Evolutionary conservation across 768 basidiomycete species (phyloP).

Genomic region (Mycena filopes): DNA sequence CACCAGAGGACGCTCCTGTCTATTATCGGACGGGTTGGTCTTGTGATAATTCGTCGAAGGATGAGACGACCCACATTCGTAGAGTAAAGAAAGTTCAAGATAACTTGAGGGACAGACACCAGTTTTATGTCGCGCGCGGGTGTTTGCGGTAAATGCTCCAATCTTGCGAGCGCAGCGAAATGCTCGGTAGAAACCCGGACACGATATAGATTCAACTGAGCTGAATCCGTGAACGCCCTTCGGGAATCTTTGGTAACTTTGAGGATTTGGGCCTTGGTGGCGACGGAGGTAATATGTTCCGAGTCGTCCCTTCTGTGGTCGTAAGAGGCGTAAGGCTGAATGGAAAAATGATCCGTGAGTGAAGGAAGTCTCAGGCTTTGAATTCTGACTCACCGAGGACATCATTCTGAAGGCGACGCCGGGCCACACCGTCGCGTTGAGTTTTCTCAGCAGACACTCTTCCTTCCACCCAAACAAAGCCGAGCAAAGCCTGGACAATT

Average conservation of each 20-base stretch:
- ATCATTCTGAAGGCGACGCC: background rate
- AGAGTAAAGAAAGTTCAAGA: background rate
- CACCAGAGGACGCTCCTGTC: background rate
- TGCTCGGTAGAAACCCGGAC: conserved; percentile 1
- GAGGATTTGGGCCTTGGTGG: background rate
- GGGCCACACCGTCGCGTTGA: background rate
- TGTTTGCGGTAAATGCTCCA: background rate
- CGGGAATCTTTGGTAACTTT: background rate
- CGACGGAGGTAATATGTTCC: background rate
- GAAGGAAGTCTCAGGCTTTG: background rate
- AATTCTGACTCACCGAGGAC: background rate
- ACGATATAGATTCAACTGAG: background rate
- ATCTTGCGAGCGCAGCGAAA: background rate
- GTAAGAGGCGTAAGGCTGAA: background rate
- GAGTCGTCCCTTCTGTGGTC: background rate
- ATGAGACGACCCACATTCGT: background rate
- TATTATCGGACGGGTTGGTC: background rate
- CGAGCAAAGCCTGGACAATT: background rate
- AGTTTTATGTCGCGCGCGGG: conserved; percentile 7
- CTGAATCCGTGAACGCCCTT: background rate
- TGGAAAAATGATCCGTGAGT: background rate
- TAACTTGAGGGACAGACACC: background rate
- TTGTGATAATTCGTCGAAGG: background rate
- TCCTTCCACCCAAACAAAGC: background rate
- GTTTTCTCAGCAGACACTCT: background rate